These are phyloP conservation scores for Brasilioporus rufonigricans DNA, from an alignment of 768 basidiomycete species.

Conservation along the genomic window DNA sequence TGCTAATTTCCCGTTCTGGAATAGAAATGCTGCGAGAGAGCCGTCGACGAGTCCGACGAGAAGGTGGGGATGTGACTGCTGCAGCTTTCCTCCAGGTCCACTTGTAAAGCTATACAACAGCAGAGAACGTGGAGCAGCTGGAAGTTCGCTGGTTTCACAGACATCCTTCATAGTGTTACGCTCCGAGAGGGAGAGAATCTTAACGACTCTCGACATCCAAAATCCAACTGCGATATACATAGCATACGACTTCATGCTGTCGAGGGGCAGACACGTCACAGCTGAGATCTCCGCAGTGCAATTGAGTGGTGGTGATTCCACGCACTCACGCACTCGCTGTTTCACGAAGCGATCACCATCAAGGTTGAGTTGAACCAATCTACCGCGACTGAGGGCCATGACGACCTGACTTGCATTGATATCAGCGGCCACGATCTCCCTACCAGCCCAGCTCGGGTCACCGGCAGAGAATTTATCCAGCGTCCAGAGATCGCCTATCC, in stretches of 20 bases:
- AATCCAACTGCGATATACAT: slow-evolving; percentile 61
- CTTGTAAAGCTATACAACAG: slow-evolving; percentile 60
- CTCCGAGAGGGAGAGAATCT: slow-evolving; percentile 46
- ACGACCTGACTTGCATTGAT: slow-evolving; percentile 68
- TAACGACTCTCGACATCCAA: slow-evolving; percentile 68
- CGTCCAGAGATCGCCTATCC: slow-evolving; percentile 41
- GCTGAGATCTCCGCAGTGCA: slow-evolving; percentile 60
- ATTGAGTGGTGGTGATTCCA: slow-evolving; percentile 14
- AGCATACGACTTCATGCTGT: slow-evolving; percentile 46
- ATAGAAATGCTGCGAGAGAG: slow-evolving; percentile 55
- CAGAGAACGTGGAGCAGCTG: slow-evolving; percentile 44
- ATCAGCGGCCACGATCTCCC: slow-evolving; percentile 64
- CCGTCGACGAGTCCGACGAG: slow-evolving; percentile 79
- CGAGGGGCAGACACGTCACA: slow-evolving; percentile 60
- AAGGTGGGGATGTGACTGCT: slow-evolving; percentile 50
- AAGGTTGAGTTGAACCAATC: slow-evolving; percentile 50
- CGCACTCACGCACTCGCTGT: slow-evolving; percentile 24
- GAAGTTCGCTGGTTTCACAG: slow-evolving; percentile 32
- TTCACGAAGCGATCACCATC: slow-evolving; percentile 37
- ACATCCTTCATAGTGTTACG: slow-evolving; percentile 18
- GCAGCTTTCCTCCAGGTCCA: slow-evolving; percentile 32
- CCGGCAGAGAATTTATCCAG: slow-evolving; percentile 28
- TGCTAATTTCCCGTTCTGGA: slow-evolving; percentile 38
- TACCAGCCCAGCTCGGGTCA: slow-evolving; percentile 20
- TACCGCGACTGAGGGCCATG: slow-evolving; percentile 56